Conservation (phyloP, 176 grass and related monocot genomes). For the Ampelocalamus luodianensis region DNA sequence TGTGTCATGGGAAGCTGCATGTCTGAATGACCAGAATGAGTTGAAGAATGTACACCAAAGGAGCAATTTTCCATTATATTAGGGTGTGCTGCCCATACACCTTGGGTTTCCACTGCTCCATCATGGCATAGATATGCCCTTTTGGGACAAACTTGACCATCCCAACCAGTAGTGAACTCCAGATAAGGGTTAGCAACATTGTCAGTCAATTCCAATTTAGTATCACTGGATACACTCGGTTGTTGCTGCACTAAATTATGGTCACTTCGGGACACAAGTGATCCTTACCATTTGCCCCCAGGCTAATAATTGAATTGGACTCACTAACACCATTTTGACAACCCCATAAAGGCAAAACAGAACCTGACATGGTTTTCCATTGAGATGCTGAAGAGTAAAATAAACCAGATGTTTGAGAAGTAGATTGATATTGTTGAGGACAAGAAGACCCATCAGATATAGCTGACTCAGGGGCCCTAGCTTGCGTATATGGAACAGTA, state of each 20-base stretch:
- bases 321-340: slow-evolving; percentile 29
- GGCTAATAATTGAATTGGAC: slow-evolving; percentile 29
- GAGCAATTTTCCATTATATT: not conserved
- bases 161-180: slow-evolving; percentile 34
- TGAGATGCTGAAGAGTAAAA: slow-evolving; percentile 46
- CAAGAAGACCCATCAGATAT: slow-evolving; percentile 54
- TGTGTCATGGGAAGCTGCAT: slow-evolving; percentile 34
- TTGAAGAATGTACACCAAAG: slow-evolving; percentile 33
- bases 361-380: slow-evolving; percentile 40
- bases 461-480: slow-evolving; percentile 34
- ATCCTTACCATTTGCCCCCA: not conserved
- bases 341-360: slow-evolving; percentile 33
- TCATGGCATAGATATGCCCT: slow-evolving; percentile 16
- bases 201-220: slow-evolving; percentile 41
- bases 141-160: slow-evolving; percentile 35
- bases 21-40: slow-evolving; percentile 18
- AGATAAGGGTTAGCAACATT: slow-evolving; percentile 34
- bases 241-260: slow-evolving; percentile 34
- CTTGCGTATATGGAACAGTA: slow-evolving; percentile 34
- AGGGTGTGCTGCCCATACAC: not conserved
- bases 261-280: slow-evolving; percentile 7
- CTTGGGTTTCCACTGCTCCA: slow-evolving; percentile 35
- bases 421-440: slow-evolving; percentile 52
- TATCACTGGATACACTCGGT: slow-evolving; percentile 23
- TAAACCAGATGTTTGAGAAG: slow-evolving; percentile 50